Percentiles rank a stretch among this genome's conserved stretches.
phyloP scores from a whole-genome alignment of 2,329 filamentous ascomycete species.

The Hypoxylon rubiginosum region DNA sequence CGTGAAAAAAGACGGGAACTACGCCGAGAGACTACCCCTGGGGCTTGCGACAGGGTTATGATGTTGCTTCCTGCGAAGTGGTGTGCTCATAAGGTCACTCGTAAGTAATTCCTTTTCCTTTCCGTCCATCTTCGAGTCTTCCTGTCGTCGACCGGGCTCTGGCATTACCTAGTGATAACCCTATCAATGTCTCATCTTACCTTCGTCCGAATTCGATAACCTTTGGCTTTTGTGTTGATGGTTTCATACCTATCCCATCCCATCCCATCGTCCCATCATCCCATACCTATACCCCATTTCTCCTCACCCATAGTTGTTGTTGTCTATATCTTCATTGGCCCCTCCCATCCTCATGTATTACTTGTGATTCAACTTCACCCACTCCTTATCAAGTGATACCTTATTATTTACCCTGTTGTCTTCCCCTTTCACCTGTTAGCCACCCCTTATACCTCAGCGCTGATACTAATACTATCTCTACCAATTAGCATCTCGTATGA shows the following conservation, averaged over 20 bases:
- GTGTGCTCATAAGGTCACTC: constrained; percentile 31
- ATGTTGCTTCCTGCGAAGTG: constrained; percentile 34
- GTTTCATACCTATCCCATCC: background rate
- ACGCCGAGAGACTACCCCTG: constrained; percentile 10
- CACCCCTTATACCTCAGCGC: background rate
- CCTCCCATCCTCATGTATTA: no score
- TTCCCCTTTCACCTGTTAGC: background rate
- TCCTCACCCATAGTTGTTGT: no score
- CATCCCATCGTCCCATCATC: background rate
- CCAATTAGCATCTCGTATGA: constrained; percentile 37
- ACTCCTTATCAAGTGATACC: background rate
- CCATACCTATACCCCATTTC: no score
- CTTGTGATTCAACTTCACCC: background rate
- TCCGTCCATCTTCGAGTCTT: background rate
- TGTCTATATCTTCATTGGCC: no score
- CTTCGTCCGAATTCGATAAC: background rate
- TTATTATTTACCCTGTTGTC: no score
- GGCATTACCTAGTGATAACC: constrained; percentile 1
- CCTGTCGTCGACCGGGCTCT: background rate
- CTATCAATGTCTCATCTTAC: background rate
- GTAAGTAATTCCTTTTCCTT: constrained; percentile 26
- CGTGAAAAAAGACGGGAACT: constrained; percentile 14
- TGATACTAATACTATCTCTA: constrained; percentile 6
- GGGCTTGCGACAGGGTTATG: constrained; percentile 25
- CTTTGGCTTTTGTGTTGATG: background rate